Conservation (phyloP, 768 basidiomycete genomes). For the Lentinula detonsa region DNA sequence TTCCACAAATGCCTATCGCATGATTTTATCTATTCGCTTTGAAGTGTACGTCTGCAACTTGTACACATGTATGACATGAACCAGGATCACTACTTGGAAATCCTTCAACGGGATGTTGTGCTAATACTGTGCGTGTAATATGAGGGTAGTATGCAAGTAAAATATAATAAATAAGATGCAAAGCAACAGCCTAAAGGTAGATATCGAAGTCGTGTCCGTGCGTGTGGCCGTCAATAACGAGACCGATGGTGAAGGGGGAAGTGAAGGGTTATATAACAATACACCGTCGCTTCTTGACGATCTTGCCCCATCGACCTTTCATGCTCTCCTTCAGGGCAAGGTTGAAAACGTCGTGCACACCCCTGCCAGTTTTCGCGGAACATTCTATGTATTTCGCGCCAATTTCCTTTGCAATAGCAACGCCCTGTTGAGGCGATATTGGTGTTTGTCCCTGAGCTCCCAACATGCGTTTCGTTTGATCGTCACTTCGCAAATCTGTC, state of each 20-base stretch:
- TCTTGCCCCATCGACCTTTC: constrained; percentile 72
- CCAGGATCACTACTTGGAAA: not conserved
- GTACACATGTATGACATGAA: not conserved
- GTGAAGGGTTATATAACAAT: constrained; percentile 39
- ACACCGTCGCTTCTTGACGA: constrained; percentile 65
- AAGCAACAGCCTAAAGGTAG: not conserved
- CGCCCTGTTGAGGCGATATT: constrained; percentile 78
- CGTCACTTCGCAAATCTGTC: constrained; percentile 83
- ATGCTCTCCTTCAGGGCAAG: constrained; percentile 87
- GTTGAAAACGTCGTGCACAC: constrained; percentile 89
- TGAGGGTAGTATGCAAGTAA: not conserved
- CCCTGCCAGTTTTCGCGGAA: constrained; percentile 85
- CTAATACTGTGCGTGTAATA: not conserved
- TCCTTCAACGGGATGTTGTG: not conserved
- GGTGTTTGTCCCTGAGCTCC: constrained; percentile 84
- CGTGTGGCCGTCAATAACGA: not conserved
- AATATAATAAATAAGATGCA: constrained; percentile 4
- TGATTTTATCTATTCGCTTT: not conserved
- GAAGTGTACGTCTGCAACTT: not conserved
- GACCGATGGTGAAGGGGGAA: not conserved
- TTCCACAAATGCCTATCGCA: not conserved
- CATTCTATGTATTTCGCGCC: constrained; percentile 94
- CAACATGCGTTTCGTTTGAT: constrained; percentile 81
- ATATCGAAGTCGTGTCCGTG: not conserved
- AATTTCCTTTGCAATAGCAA: constrained; percentile 83